Conservation (phyloP, 2,329 filamentous ascomycete species). For the Penicillium corylophilum region DNA sequence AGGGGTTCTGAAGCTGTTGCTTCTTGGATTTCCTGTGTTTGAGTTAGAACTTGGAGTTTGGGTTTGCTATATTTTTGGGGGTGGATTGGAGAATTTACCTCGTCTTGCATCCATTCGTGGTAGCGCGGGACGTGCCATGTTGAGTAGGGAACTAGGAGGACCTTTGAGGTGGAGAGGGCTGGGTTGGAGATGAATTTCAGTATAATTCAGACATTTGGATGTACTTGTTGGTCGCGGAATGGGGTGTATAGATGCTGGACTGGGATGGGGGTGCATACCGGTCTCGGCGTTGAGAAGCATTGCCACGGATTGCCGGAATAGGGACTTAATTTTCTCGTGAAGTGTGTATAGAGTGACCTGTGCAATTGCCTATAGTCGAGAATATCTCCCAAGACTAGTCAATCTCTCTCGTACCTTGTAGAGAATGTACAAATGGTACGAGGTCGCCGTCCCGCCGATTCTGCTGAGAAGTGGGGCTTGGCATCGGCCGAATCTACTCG, state of each 20-base stretch:
- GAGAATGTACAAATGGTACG: not conserved
- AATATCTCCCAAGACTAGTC: no score
- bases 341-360: not conserved
- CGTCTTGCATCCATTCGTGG: constrained; percentile 88
- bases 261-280: constrained; percentile 22
- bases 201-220: not conserved
- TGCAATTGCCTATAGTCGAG: not conserved
- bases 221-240: not conserved
- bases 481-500: not conserved
- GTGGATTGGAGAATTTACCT: constrained; percentile 42
- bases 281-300: constrained; percentile 40
- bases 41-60: not conserved
- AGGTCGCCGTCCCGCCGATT: constrained; percentile 7
- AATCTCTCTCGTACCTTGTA: not conserved
- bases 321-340: not conserved
- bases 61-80: not conserved
- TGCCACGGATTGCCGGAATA: not conserved
- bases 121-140: constrained; percentile 78
- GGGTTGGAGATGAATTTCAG: not conserved
- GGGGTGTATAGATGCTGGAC: not conserved
- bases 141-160: constrained; percentile 82
- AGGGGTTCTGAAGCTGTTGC: constrained; percentile 87
- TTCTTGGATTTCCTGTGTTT: constrained; percentile 63
- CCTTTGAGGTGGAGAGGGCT: constrained; percentile 66
- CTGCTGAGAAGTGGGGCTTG: constrained; percentile 18